Percentiles rank a stretch among this genome's conserved stretches.
These are phyloP conservation scores for Beta vulgaris DNA, from an alignment of 148 eudicot species.

Conservation along the genomic window DNA sequence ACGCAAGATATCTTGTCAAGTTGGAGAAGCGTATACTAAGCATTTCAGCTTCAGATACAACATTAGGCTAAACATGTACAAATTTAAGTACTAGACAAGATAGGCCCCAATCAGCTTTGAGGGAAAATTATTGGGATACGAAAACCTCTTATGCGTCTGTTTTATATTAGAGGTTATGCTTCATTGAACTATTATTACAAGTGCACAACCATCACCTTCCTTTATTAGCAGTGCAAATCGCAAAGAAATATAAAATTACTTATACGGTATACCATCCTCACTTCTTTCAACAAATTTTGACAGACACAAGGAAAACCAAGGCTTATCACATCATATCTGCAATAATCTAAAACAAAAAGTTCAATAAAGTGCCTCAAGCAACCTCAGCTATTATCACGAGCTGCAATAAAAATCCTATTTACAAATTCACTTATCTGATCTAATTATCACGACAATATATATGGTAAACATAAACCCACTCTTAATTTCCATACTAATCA, in stretches of 20 bases:
- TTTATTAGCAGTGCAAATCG: background rate
- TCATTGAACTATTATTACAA: background rate
- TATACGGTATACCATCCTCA: background rate
- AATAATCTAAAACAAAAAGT: background rate
- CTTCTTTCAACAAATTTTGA: background rate
- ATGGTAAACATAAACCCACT: background rate
- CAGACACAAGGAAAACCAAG: too few species aligned
- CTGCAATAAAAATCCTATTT: background rate
- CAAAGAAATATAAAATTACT: background rate
- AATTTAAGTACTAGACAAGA: too few species aligned
- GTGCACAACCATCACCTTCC: background rate
- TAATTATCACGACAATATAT: background rate
- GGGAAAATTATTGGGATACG: background rate
- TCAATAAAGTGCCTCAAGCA: background rate
- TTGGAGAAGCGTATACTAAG: too few species aligned
- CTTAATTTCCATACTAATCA: background rate
- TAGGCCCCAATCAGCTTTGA: too few species aligned
- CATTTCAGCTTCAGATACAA: too few species aligned
- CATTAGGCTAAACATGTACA: too few species aligned
- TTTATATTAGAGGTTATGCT: background rate
- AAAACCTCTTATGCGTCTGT: background rate
- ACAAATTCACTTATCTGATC: background rate
- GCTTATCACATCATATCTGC: too few species aligned
- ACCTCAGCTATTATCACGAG: background rate
- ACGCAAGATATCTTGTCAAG: too few species aligned